Base-by-base conservation (phyloP, 495 filamentous ascomycete genomes). In the Trypethelium eluteriae region DNA sequence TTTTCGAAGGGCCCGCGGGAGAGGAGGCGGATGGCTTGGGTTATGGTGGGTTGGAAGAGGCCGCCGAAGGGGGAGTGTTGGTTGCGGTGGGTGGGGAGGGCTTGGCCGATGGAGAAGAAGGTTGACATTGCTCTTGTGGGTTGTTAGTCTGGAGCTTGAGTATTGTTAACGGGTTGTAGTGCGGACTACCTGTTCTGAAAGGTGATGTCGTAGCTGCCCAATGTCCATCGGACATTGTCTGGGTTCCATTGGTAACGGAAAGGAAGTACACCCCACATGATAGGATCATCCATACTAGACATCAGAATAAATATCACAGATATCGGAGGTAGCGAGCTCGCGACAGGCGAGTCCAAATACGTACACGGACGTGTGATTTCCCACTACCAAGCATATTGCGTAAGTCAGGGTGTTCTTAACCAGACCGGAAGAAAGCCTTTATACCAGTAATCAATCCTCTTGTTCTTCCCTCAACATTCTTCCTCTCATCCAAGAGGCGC, bases 341-440 rank as follows among this genome's bases (percentile, higher is more conserved):
- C 41, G 34, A 18, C 39, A 14, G n/a, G 46, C 44, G 65, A 57
- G 18, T 65, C 70, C 69, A 78, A 72, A 71, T 76, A 94, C 91
- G 79, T 90, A 98, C 94, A 98, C 88, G 79, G 90, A 92, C 68
- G 91, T 84, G 77, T 98, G 94, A 76, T 98, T 98, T 39, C 90
- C 96, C 9, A 98, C 94, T 96, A 46, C 44, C n/a, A 71, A 72
- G 59, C 53, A 39, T 64, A 39, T 62, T 36, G 49, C 68, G 41
- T 67, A 6, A 46, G 57, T 38, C 39, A 62, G 47, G 12, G 25
- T n/a, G 12, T 49, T 67, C 46, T 57, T 14, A 41, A 39, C 38
- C 12, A 41, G 57, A 14, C n/a, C 66, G 57, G 69, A 41, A 25
- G 36, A 34, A 35, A 44, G 34, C 38, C 46, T 3, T 63, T 79